Conservation (phyloP, 176 grass and related monocot species). For the Secale cereale region DNA sequence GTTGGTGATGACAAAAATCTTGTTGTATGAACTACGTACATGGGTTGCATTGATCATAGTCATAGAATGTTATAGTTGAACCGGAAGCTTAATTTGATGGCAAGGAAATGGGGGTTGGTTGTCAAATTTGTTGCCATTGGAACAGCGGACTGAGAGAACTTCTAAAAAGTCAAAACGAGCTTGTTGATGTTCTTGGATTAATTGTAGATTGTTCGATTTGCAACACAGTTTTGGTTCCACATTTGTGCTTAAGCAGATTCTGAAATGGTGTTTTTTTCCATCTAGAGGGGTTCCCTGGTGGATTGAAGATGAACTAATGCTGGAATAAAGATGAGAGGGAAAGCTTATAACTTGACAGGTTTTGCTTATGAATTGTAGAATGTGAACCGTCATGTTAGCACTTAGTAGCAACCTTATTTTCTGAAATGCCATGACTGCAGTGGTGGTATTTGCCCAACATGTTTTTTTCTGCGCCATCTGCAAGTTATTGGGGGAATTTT, state of each 20-base stretch:
- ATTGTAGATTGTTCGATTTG: not conserved
- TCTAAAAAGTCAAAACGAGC: not conserved
- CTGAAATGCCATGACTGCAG: not conserved
- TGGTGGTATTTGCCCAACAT: not conserved
- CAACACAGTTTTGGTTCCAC: not conserved
- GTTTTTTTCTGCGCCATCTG: not conserved
- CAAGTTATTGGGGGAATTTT: not conserved
- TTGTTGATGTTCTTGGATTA: not conserved
- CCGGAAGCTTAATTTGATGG: not conserved
- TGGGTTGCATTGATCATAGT: not conserved
- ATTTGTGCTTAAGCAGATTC: not conserved
- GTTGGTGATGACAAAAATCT: conserved; percentile 23
- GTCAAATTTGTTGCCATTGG: not conserved
- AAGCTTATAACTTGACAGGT: not conserved
- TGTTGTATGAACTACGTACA: not conserved
- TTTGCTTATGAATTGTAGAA: not conserved
- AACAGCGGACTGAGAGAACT: not conserved
- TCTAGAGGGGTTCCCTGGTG: not conserved
- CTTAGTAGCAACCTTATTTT: not conserved
- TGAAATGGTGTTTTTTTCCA: not conserved
- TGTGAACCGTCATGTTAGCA: not conserved
- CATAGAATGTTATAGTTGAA: not conserved
- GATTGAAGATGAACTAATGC: not conserved
- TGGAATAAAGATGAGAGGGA: not conserved
- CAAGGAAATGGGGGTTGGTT: conserved; percentile 16